Conservation (phyloP, 805 yeast genomes). For the Kodamaea leandrae region DNA sequence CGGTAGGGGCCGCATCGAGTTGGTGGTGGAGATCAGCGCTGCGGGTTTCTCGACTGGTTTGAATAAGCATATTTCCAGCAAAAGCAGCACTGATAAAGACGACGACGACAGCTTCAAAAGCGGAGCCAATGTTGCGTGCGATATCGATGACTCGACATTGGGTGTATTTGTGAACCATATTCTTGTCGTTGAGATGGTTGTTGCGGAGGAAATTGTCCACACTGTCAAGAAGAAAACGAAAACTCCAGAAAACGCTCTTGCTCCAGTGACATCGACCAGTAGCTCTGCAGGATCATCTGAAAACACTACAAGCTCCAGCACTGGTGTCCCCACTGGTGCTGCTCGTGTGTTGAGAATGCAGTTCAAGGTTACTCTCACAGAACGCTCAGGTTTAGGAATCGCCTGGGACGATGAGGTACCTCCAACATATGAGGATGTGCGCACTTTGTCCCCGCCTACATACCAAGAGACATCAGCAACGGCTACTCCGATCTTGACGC, state of each 20-base stretch:
- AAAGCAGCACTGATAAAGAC: slow-evolving; percentile 37
- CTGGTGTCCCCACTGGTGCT: slow-evolving; percentile 87
- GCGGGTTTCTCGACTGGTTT: slow-evolving; percentile 55
- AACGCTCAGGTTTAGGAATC: slow-evolving; percentile 91
- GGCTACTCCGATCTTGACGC: slow-evolving; percentile 25
- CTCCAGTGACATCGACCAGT: slow-evolving; percentile 24
- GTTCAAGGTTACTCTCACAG: slow-evolving; percentile 78
- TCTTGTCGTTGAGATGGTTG: slow-evolving; percentile 82
- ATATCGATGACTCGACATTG: slow-evolving; percentile 73
- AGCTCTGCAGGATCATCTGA: not conserved
- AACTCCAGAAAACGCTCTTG: slow-evolving; percentile 13
- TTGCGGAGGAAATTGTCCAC: slow-evolving; percentile 82
- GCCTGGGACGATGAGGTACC: slow-evolving; percentile 99
- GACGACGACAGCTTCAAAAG: slow-evolving; percentile 31
- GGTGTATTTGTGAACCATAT: slow-evolving; percentile 78
- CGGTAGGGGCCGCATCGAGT: slow-evolving; percentile 73
- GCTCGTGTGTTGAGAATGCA: slow-evolving; percentile 96
- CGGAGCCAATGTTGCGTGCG: slow-evolving; percentile 66
- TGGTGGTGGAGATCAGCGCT: slow-evolving; percentile 68
- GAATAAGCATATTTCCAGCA: slow-evolving; percentile 41
- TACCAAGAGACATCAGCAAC: slow-evolving; percentile 39
- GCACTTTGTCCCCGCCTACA: slow-evolving; percentile 82
- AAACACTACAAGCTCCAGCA: slow-evolving; percentile 33
- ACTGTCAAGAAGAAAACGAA: slow-evolving; percentile 14
- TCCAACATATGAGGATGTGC: slow-evolving; percentile 86